Evolutionary conservation across 1,284 basidiomycete species (phyloP), one percentile per base, ranked within the genome.

Genomic region (Rhodotorula sp.): DNA sequence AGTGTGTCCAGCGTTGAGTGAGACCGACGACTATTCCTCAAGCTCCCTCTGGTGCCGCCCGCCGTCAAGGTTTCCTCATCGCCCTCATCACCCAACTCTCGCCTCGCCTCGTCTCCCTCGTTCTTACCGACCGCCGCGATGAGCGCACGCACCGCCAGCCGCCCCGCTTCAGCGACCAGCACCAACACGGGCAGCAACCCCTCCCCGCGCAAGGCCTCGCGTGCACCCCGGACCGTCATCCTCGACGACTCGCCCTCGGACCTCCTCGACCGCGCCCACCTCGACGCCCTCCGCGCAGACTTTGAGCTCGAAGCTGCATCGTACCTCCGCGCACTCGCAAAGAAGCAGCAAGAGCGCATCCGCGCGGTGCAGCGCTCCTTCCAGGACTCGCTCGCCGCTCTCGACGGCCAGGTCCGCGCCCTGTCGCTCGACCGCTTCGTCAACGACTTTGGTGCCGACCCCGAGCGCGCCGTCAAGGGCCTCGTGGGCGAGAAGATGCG

Each of bases 231-330:
- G 32, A 2, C 62, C 55, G 37, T 67, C 48, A 48, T 66, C 50
- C 32, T 54, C 36, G 34, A 46, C 27, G 41, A 60, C 56, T 13
- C 22, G 10, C 13, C 46, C 13, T 5, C 15, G 19, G 37, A 39
- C 19, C 32, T 9, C 27, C 54, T 61, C 41, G 60, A 48, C 9
- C 55, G 53, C 50, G 63, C 70, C 13, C 66, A 68, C 8, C 41
- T 64, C 19, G 36, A 66, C 51, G 70, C 70, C 9, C 25, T 72
- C 34, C 22, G 10, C 15, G 70, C 68, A 27, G 69, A 74, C 64
- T 74, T 50, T 51, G 60, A 66, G 27, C 55, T 74, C 29, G 72
- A 74, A n/a, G 64, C 70, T 46, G 21, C 55, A 1, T 66, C 61
- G 13, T 61, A 59, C 53, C 50, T 69, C 22, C 58, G 63, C 32